Evolutionary conservation across 2,329 filamentous ascomycete species (phyloP).

Genomic region (Monosporascus sp.): DNA sequence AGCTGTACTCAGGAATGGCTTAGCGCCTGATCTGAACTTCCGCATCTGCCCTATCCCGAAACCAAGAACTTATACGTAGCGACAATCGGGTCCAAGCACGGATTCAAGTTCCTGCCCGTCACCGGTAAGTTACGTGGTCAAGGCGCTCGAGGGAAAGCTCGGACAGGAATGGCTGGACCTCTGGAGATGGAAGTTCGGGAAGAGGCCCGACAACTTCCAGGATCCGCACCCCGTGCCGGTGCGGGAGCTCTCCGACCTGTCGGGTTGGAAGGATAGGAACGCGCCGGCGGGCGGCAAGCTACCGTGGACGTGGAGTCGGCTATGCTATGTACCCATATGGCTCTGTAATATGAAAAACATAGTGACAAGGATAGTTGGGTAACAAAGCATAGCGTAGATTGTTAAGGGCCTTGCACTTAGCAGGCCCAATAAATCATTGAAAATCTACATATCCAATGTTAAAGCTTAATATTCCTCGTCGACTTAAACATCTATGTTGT

Average conservation of each 20-base stretch:
- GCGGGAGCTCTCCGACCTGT: slow-evolving; percentile 15
- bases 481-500: too few species aligned
- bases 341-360: too few species aligned
- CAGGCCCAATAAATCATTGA: too few species aligned
- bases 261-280: slow-evolving; percentile 15
- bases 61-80: slow-evolving; percentile 37
- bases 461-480: too few species aligned
- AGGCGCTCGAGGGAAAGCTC: slow-evolving; percentile 37
- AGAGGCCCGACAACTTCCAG: slow-evolving; percentile 10
- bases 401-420: too few species aligned
- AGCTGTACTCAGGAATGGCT: slow-evolving; percentile 21
- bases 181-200: slow-evolving; percentile 28
- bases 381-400: too few species aligned
- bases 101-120: slow-evolving; percentile 45
- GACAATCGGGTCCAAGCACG: slow-evolving; percentile 44
- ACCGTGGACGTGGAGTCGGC: slow-evolving; percentile 17
- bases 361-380: too few species aligned
- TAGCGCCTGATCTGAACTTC: slow-evolving; percentile 25
- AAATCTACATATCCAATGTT: too few species aligned
- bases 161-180: slow-evolving; percentile 33
- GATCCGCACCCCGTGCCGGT: slow-evolving; percentile 14
- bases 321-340: slow-evolving; percentile 1
- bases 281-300: slow-evolving; percentile 9
- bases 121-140: slow-evolving; percentile 44
- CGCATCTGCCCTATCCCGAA: slow-evolving; percentile 13